phyloP scores from a whole-genome alignment of 1,139 yeast species.

The Taphrina pruni region DNA sequence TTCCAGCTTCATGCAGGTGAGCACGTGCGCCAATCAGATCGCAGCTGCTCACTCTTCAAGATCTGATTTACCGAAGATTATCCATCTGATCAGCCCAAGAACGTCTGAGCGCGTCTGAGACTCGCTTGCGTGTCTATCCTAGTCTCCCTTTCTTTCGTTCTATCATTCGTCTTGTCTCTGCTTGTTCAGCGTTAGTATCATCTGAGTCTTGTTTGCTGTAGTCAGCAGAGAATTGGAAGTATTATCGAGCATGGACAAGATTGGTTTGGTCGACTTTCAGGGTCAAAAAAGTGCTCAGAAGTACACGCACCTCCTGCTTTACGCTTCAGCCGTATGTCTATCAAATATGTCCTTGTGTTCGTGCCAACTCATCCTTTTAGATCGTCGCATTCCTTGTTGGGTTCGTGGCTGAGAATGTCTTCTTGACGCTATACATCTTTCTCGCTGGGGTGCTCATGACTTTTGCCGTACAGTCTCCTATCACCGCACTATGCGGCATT shows the following conservation, averaged over 20 bases:
- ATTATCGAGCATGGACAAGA: constrained; percentile 20
- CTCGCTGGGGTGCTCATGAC: constrained; percentile 21
- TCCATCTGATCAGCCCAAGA: too few species aligned
- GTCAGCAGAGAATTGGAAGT: background rate
- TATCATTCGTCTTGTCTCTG: background rate
- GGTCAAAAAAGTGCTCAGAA: constrained; percentile 22
- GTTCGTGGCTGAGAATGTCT: constrained; percentile 25
- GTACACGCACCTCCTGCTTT: constrained; percentile 21
- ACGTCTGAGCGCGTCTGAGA: too few species aligned
- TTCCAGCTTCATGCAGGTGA: background rate
- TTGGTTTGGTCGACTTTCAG: constrained; percentile 34
- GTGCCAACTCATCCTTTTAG: background rate
- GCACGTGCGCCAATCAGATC: constrained; percentile 15
- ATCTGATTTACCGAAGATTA: background rate
- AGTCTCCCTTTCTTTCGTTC: background rate
- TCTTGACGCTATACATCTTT: constrained; percentile 26
- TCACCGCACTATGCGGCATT: background rate
- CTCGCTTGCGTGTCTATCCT: too few species aligned
- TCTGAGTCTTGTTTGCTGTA: background rate
- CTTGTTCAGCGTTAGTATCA: background rate
- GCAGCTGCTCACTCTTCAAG: background rate
- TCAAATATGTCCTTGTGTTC: background rate
- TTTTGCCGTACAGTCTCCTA: constrained; percentile 15
- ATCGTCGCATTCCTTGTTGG: constrained; percentile 26
- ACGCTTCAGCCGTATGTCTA: constrained; percentile 21